Percentiles rank a stretch among this genome's conserved stretches.
Evolutionary conservation across 2,329 filamentous ascomycete genomes (phyloP).

Genomic region (Lachnellula willkommii): DNA sequence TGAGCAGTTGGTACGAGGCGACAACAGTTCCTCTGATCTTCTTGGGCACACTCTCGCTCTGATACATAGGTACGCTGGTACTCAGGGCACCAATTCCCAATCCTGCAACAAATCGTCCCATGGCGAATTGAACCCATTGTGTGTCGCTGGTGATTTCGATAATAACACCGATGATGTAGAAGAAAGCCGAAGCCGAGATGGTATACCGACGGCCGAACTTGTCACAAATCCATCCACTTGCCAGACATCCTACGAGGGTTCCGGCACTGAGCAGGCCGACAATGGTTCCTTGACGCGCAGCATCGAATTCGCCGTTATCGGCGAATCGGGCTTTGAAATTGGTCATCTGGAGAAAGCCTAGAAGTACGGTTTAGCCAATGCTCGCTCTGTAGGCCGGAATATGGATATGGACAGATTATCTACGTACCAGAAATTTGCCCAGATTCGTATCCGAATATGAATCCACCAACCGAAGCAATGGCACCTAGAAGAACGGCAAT

Average conservation of each 20-base stretch:
- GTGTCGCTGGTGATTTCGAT: slow-evolving; percentile 55
- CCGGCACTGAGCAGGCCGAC: slow-evolving; percentile 58
- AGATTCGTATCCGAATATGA: slow-evolving; percentile 47
- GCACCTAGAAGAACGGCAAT: slow-evolving; percentile 44
- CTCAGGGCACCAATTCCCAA: slow-evolving; percentile 60
- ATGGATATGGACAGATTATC: not conserved
- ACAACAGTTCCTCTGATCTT: slow-evolving; percentile 60
- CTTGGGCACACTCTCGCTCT: slow-evolving; percentile 59
- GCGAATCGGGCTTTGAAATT: slow-evolving; percentile 54
- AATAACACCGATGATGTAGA: slow-evolving; percentile 59
- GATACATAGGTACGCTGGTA: slow-evolving; percentile 63
- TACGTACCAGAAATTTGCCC: slow-evolving; percentile 43
- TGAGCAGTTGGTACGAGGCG: slow-evolving; percentile 62
- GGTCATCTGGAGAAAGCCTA: slow-evolving; percentile 55
- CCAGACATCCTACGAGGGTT: slow-evolving; percentile 52
- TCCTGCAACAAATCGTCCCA: slow-evolving; percentile 61
- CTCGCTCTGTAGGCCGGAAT: not conserved
- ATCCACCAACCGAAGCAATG: slow-evolving; percentile 50
- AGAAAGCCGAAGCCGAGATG: slow-evolving; percentile 57
- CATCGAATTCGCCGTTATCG: slow-evolving; percentile 44
- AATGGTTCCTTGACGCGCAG: slow-evolving; percentile 57
- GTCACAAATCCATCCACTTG: slow-evolving; percentile 57
- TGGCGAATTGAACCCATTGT: slow-evolving; percentile 59
- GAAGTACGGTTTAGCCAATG: slow-evolving; percentile 35
- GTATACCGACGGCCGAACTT: slow-evolving; percentile 55